Base-by-base conservation (phyloP, 352 stramenopile genomes). In the Globisporangium rhizosaccharum region DNA sequence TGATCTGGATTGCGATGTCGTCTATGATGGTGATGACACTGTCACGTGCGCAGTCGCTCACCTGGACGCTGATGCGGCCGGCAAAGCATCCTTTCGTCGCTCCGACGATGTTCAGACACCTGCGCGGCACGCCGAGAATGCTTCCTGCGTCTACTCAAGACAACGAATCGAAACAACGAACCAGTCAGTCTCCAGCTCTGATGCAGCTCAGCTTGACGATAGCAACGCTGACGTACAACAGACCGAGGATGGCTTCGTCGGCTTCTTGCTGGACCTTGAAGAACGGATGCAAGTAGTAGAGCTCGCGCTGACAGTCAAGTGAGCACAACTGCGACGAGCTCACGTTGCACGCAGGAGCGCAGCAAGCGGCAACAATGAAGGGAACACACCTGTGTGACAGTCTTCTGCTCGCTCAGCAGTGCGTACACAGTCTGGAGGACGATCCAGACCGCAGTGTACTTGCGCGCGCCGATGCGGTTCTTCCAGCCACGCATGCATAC, bases 271-370 rank as follows among this genome's bases (percentile, higher is more conserved):
- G 85, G 1, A 57, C 70, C 59, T 85, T 87, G 53, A 94, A 94
- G 33, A 94, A 94, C 23, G 83, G 70, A 55, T 94, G 83, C 37
- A 94, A 47, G 53, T 94, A 94, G 63, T 94, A 94, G 3, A 94
- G 68, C 63, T 94, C 85, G 57, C 85, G 71, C 79, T 94, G 30
- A 2, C 4, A 41, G 36, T 52, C 10, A 42, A 52, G 41, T 39
- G 30, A 41, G 12, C 18, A 33, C 14, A 17, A 25, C 3, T 15
- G 9, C 10, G 17, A 42, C 28, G 28, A 6, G 28, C 28, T 33
- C 28, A 3, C 28, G 6, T 33, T 3, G 28, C 28, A 6, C 28
- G 28, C 28, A 33, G 28, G 3, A 52, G 9, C 1, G 20, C 12
- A 3, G n/a, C 33, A 54, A 56, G 48, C 2, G 18, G 39, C 11